These are phyloP conservation scores for Salix koriyanagi DNA, from an alignment of 345 rosid species.

Conservation along the genomic window DNA sequence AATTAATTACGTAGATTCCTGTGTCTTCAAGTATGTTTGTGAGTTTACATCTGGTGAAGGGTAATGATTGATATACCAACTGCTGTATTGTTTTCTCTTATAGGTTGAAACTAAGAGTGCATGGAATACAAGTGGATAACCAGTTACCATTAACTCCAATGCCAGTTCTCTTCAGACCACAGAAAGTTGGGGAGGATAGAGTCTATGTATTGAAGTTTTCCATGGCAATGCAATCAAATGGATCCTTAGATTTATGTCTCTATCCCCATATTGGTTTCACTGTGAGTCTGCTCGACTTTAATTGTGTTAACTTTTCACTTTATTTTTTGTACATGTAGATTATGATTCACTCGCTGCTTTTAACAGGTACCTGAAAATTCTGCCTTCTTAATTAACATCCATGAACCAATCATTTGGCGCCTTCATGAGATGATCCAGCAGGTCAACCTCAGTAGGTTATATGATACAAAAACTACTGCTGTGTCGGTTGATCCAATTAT, in stretches of 20 bases:
- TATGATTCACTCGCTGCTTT: slow-evolving; percentile 16
- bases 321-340: slow-evolving; percentile 3
- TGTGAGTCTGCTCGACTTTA: slow-evolving; percentile 36
- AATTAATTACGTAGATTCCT: not conserved
- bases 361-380: slow-evolving; percentile 74
- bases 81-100: slow-evolving; percentile 9
- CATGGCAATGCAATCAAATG: slow-evolving; percentile 72
- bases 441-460: slow-evolving; percentile 65
- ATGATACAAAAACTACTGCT: slow-evolving; percentile 60
- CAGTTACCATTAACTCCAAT: slow-evolving; percentile 88
- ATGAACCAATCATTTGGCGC: slow-evolving; percentile 98
- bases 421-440: slow-evolving; percentile 96
- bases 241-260: slow-evolving; percentile 68
- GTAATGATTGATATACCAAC: not conserved
- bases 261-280: slow-evolving; percentile 86
- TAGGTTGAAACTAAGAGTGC: slow-evolving; percentile 86
- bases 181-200: slow-evolving; percentile 60
- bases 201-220: slow-evolving; percentile 76
- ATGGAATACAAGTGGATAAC: slow-evolving; percentile 87
- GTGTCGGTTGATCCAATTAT: slow-evolving; percentile 95
- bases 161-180: slow-evolving; percentile 98
- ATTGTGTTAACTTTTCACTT: not conserved
- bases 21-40: slow-evolving; percentile 1
- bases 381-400: slow-evolving; percentile 84
- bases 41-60: not conserved